Base-by-base conservation (phyloP, 1,139 yeast genomes). In the Williopsis jadinii region DNA sequence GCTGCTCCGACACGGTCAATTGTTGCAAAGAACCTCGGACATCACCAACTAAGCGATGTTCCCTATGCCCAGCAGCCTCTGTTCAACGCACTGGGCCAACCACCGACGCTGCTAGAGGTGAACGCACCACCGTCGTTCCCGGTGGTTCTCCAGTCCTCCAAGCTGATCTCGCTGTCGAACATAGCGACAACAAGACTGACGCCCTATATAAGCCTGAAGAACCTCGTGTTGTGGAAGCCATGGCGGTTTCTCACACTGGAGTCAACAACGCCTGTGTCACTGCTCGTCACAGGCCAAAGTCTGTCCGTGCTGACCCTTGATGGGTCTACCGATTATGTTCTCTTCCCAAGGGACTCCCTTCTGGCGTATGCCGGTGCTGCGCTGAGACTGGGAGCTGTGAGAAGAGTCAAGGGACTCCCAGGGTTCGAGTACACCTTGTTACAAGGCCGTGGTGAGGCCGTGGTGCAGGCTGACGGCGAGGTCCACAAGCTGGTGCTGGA, bases 251-350 rank as follows among this genome's bases (percentile, higher is more conserved):
- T 73, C 44, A 66, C 60, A 37, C 43, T 77, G 9, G 61, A 73
- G 6, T 66, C 77, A 5, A 75, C 82, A 0, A 63, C 66, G 6
- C 75, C 78, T 27, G 40, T 49, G 40, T 35, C 53, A 44, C 40
- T 47, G 3, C 36, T 54, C 24, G 41, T 52, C 11, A 43, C 43
- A 35, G 43, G 40, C 6, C 36, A 48, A 2, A 37, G 37, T 2
- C 35, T 45, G 3, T 45, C 43, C 28, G 30, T 68, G 60, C 47
- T 80, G 31, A 50, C 63, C 6, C 56, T 80, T 42, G 83, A 80
- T 48, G 86, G 86, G 1, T 61, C 72, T 1, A 60, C 60, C 26
- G 86, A 80, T 51, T 80, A 84, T 84, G 82, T 82, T 1, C 46
- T 80, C 4, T 62, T 80, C 37, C 64, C 71, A 35, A 61, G 65